phyloP scores from a whole-genome alignment of 208 protist genomes.

The Leishmania gerbilli region DNA sequence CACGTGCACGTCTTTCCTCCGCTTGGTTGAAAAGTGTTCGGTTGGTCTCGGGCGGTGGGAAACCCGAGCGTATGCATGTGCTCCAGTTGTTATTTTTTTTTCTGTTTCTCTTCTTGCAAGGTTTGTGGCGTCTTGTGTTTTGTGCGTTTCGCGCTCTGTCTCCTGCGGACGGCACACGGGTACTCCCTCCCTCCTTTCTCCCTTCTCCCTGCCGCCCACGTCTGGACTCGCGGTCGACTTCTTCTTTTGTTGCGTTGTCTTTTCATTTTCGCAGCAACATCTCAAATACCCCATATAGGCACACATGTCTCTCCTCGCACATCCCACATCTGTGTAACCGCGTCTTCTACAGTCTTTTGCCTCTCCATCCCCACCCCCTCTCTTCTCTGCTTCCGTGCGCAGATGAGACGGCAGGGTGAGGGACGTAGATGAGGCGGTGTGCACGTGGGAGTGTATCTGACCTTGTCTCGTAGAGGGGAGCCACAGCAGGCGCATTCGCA shows the following conservation, averaged over 20 bases:
- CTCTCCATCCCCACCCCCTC: neutral
- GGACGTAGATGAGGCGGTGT: neutral
- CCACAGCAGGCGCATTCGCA: neutral
- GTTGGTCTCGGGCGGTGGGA: neutral
- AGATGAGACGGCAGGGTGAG: neutral
- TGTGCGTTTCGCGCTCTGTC: neutral
- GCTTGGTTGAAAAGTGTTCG: neutral
- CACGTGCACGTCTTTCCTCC: neutral
- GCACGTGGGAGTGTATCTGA: neutral
- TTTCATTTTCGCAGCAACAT: neutral
- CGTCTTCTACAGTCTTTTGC: neutral
- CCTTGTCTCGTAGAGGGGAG: neutral
- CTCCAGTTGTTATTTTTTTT: neutral
- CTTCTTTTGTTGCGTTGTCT: neutral
- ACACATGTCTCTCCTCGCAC: neutral
- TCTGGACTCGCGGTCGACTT: neutral
- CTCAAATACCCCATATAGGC: neutral
- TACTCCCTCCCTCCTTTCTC: neutral
- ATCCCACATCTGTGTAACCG: neutral
- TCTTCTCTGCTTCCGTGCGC: neutral
- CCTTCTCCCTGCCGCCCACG: neutral
- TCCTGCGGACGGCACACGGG: neutral
- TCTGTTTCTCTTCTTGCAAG: slow-evolving; percentile 11
- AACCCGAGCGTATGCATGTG: neutral
- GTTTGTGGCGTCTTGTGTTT: neutral